A percentile compares a stretch with the other conserved stretches of the same genome.
Evolutionary conservation across 2,329 filamentous ascomycete genomes (phyloP).

Genomic region (Amauroascus niger): DNA sequence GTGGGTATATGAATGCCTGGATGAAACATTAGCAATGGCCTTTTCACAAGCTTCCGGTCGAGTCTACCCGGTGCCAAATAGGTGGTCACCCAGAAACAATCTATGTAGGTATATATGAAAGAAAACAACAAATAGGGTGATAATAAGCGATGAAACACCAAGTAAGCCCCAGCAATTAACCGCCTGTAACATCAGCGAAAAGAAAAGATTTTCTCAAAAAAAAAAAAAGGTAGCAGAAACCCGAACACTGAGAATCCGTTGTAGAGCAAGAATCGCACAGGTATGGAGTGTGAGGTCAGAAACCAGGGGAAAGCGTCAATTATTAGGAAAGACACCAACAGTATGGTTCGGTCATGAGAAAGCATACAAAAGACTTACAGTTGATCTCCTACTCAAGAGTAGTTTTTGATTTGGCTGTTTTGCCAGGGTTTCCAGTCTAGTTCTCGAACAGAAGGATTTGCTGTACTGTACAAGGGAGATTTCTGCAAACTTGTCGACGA

Average conservation of each 20-base stretch:
- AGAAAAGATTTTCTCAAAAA: not conserved
- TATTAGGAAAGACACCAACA: not conserved
- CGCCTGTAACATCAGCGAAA: not conserved
- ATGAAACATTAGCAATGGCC: not conserved
- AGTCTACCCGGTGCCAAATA: not conserved
- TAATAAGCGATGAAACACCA: not conserved
- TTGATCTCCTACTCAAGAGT: not conserved
- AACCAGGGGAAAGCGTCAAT: not conserved
- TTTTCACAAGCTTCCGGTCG: not conserved
- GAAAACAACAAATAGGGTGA: conserved; percentile 1
- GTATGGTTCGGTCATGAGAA: too few species aligned
- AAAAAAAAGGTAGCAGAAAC: not conserved
- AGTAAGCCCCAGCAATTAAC: not conserved
- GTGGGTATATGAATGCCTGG: not conserved
- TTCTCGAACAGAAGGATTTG: not conserved
- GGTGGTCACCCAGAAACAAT: not conserved
- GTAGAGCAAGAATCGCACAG: not conserved
- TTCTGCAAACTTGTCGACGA: not conserved
- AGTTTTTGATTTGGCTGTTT: not conserved
- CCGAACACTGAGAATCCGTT: not conserved
- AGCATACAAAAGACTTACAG: not conserved
- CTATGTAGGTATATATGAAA: not conserved
- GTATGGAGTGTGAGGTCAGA: not conserved
- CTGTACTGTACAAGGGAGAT: not conserved
- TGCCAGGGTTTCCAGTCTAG: not conserved